Base-by-base conservation (phyloP, 2,329 filamentous ascomycete species). In the Teratosphaeria zuluensis region DNA sequence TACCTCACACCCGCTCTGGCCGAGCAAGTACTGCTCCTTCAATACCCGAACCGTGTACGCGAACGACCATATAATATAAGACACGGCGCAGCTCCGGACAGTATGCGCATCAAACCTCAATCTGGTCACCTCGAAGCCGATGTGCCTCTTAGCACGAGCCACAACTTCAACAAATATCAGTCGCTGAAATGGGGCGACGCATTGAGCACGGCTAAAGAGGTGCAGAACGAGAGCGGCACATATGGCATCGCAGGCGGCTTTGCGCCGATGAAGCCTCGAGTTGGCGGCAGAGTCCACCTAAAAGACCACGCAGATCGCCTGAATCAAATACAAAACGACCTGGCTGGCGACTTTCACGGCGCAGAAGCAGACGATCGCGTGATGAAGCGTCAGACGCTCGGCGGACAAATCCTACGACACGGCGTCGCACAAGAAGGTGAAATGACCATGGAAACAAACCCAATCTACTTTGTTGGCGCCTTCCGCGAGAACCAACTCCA, bases 111-210 rank as follows among this genome's bases (percentile, higher is more conserved):
- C 72, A 99, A 97, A 77, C 82, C 86, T 14, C 31, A 55, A 28
- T 84, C 89, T 0, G 92, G 92, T 58, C 89, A 96, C 76, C 80
- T 96, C 58, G 94, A 99, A 75, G 80, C 97, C 56, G 94, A 99
- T 72, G 82, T 96, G n/a, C 90, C 90, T 4, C 79, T 96, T 66
- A 84, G 86, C 77, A 85, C 85, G 62, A 78, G 79, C 54, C 72
- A 77, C 58, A 87, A 89, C 69, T 97, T 96, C 78, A 91, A 97
- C 76, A 83, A 87, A 64, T 82, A 83, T 64, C 91, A 92, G 76
- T 92, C 90, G 54, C 76, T 94, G 56, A 81, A 84, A 64, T 97
- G 90, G 83, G 94, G 92, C 19, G 84, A 89, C 68, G 85, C 88
- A 1, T 77, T 97, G 63, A 76, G 79, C 61, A 82, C 82, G 65